Evolutionary conservation across 2,329 filamentous ascomycete species (phyloP).

Genomic region (Ceratocystis colombiana): DNA sequence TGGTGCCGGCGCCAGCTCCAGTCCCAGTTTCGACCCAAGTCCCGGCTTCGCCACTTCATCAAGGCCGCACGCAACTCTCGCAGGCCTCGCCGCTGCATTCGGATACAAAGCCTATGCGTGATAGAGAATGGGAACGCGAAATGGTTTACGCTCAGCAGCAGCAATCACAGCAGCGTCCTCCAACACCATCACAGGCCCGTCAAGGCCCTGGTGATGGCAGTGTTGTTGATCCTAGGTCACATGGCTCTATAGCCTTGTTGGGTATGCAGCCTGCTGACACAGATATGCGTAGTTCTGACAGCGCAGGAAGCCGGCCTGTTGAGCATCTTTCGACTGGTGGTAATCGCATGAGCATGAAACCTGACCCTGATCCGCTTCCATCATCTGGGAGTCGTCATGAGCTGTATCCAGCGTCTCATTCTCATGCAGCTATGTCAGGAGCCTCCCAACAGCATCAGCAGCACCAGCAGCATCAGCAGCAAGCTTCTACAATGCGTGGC

Average conservation of each 20-base stretch:
- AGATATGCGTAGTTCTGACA: conserved; percentile 16
- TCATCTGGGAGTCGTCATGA: conserved; percentile 8
- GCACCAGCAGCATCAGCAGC: background rate
- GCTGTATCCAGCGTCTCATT: conserved; percentile 7
- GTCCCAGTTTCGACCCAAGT: no score
- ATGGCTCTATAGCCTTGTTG: conserved; percentile 1
- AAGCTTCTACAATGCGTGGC: conserved; percentile 1
- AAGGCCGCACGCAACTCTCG: conserved; percentile 27
- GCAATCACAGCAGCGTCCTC: conserved; percentile 15
- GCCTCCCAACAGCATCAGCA: background rate
- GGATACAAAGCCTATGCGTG: conserved; percentile 30
- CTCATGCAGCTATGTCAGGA: background rate
- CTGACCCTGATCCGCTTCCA: conserved; percentile 14
- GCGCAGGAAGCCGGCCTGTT: conserved; percentile 7
- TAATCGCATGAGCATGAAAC: conserved; percentile 22
- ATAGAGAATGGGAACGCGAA: conserved; percentile 26
- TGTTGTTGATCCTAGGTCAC: background rate
- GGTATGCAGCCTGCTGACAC: conserved; percentile 18
- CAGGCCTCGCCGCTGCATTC: conserved; percentile 30
- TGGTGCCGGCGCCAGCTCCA: background rate
- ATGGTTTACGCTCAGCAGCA: conserved; percentile 25
- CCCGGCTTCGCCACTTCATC: conserved; percentile 15
- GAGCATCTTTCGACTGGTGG: conserved; percentile 15
- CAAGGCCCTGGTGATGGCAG: background rate
- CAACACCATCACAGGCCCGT: background rate